phyloP scores from a whole-genome alignment of 129 eudicot genomes.

The Oenanthe sinensis region DNA sequence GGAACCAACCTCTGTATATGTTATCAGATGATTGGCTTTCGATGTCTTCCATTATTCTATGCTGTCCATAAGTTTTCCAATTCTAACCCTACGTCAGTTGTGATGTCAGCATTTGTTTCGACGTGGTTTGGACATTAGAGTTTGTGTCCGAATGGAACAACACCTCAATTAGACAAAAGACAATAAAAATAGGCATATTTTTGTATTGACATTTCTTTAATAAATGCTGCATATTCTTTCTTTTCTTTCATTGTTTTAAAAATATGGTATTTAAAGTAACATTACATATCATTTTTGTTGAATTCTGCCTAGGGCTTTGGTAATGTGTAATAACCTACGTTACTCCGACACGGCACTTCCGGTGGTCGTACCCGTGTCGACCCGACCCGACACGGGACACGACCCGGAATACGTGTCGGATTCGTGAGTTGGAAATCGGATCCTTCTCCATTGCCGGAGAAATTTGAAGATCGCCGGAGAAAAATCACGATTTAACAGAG shows the following conservation, averaged over 20 bases:
- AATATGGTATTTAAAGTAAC: not conserved
- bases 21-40: not conserved
- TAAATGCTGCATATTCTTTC: not conserved
- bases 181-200: not conserved
- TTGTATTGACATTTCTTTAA: not conserved
- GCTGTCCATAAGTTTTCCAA: not conserved
- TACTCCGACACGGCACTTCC: no score
- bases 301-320: not conserved
- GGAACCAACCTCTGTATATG: not conserved
- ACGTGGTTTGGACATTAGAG: no score
- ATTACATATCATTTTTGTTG: not conserved
- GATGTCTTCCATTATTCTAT: no score
- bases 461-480: no score
- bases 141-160: no score
- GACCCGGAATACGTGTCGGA: no score
- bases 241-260: not conserved
- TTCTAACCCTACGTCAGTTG: not conserved
- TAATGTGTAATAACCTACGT: not conserved
- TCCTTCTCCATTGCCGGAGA: no score
- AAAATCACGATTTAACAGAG: no score
- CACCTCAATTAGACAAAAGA: not conserved
- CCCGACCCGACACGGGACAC: no score
- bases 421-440: no score
- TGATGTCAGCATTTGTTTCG: not conserved
- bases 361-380: no score